Percentiles rank a stretch among this genome's conserved stretches.
phyloP scores from a whole-genome alignment of 768 basidiomycete genomes.

The Butyriboletus loyo region DNA sequence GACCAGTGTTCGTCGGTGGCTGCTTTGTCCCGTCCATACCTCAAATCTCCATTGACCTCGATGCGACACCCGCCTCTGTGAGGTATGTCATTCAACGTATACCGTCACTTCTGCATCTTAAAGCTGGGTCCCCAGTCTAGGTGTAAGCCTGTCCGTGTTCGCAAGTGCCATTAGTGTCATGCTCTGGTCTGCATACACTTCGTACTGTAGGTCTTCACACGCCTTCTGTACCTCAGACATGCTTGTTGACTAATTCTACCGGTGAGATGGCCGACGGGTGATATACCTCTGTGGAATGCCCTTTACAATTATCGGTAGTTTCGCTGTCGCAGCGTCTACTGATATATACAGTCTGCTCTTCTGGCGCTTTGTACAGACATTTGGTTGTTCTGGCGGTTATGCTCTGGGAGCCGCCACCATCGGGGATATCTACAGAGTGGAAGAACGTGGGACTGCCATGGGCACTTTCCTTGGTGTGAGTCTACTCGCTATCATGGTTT shows the following conservation, averaged over 20 bases:
- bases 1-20: slow-evolving; percentile 61
- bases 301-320: slow-evolving; percentile 52
- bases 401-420: slow-evolving; percentile 60
- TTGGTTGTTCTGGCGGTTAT: slow-evolving; percentile 56
- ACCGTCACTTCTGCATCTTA: neutral
- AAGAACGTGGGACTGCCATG: slow-evolving; percentile 59
- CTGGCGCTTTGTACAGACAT: slow-evolving; percentile 63
- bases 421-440: slow-evolving; percentile 63
- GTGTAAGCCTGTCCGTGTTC: slow-evolving; percentile 50
- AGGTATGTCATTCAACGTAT: slow-evolving; percentile 37
- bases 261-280: slow-evolving; percentile 59
- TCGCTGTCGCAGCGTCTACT: slow-evolving; percentile 53
- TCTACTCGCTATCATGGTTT: neutral
- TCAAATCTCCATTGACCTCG: slow-evolving; percentile 63
- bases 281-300: slow-evolving; percentile 62
- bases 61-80: slow-evolving; percentile 53
- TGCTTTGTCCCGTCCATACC: slow-evolving; percentile 76
- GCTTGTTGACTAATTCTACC: neutral
- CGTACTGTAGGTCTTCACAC: slow-evolving; percentile 41
- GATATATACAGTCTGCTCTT: slow-evolving; percentile 46
- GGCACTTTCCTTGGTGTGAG: slow-evolving; percentile 55
- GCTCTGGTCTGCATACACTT: slow-evolving; percentile 50
- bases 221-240: neutral
- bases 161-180: slow-evolving; percentile 45
- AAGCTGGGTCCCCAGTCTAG: slow-evolving; percentile 32